phyloP scores from a whole-genome alignment of 441 rosid genomes.

The Populus tomentosa region DNA sequence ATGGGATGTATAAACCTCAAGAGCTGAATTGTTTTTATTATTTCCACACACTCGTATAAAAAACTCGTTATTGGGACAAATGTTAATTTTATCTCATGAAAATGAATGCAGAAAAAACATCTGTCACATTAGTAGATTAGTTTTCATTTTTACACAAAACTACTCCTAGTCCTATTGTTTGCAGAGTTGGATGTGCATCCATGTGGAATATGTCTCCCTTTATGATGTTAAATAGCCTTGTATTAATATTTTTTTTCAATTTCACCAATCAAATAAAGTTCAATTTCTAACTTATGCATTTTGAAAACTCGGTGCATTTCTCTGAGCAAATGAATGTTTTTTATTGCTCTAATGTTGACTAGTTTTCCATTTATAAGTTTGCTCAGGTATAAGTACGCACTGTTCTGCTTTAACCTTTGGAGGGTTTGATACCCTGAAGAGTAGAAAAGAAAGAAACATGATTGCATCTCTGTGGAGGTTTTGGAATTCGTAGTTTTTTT shows the following conservation, averaged over 20 bases:
- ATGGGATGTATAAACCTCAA: background rate
- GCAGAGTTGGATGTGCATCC: background rate
- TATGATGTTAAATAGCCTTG: background rate
- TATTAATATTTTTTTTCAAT: background rate
- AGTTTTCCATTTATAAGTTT: background rate
- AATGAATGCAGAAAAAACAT: background rate
- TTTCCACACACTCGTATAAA: background rate
- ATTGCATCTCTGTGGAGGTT: background rate
- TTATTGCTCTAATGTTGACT: background rate
- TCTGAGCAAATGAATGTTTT: background rate
- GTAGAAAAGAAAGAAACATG: background rate
- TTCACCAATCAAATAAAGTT: background rate
- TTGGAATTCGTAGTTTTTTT: background rate
- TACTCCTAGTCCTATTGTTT: background rate
- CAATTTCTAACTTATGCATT: background rate
- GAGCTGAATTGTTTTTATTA: background rate
- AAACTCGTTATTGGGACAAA: background rate
- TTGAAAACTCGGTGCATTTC: background rate
- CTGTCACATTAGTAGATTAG: background rate
- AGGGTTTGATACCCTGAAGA: background rate
- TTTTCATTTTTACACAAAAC: background rate
- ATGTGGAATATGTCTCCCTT: background rate
- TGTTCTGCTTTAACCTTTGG: slow-evolving; percentile 2
- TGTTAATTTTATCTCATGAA: background rate
- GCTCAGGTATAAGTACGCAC: background rate